Evolutionary conservation across 768 basidiomycete genomes (phyloP), one percentile per base, ranked within the genome.

Genomic region (Auricularia sp.): DNA sequence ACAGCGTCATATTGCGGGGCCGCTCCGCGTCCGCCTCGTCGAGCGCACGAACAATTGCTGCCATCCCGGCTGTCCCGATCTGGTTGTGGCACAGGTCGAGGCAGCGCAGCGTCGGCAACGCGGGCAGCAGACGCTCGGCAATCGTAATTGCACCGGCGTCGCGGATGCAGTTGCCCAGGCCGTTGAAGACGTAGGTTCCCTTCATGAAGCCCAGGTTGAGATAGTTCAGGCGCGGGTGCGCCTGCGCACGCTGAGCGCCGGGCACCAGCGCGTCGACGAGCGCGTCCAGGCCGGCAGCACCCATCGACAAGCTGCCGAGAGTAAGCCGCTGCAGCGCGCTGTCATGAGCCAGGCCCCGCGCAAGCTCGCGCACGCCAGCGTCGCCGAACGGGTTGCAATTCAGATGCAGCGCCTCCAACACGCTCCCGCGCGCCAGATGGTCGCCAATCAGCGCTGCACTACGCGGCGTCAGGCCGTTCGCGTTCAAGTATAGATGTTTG

Each of bases 401-500:
- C 33, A 59, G 23, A 18, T 59, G 56, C 23, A 59, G 34, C 21
- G 56, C 56, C 56, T 59, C 56, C 23, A 59, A 29, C 56, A 35
- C 56, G 29, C 56, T 59, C 29, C 56, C 56, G 34, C 14, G 12
- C 34, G 23, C 56, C 4, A 59, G 56, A 34, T 59, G 56, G 10
- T 59, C 56, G 23, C 56, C 56, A 8, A 59, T 59, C 16, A 59
- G 21, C 56, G 14, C 23, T 14, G 56, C 56, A 14, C 7, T 59
- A 3, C 29, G 21, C 56, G 23, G 16, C 7, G 56, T 59, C 56
- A 59, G 29, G 14, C 56, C 56, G 34, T 23, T 59, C 7, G 56
- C 56, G 29, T 59, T 59, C 23, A 67, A 36, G 60, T 67, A 67
- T 8, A 67, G 61, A 21, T 66, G 62, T 29, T 58, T 42, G 29